These are phyloP conservation scores for Schizochytrium sp. DNA, from an alignment of 108 stramenopile genomes.

Conservation along the genomic window DNA sequence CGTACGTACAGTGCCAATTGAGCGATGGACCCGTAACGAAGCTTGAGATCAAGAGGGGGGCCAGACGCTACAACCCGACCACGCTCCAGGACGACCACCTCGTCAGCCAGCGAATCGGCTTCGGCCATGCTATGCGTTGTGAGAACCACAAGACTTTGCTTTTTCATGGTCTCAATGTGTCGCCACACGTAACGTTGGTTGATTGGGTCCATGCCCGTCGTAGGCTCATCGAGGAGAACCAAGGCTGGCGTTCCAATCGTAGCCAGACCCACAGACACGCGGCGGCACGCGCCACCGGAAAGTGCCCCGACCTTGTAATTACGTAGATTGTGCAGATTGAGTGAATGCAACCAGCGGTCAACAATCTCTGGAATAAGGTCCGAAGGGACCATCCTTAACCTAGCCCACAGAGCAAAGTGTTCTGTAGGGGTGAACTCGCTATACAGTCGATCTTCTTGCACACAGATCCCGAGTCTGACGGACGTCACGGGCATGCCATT, in stretches of 20 bases:
- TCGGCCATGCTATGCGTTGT: slow-evolving; percentile 60
- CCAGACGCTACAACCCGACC: slow-evolving; percentile 50
- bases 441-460: not conserved
- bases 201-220: slow-evolving; percentile 57
- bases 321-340: not conserved
- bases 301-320: slow-evolving; percentile 7
- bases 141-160: slow-evolving; percentile 40
- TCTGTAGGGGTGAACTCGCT: not conserved
- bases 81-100: slow-evolving; percentile 55
- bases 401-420: not conserved
- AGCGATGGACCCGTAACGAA: slow-evolving; percentile 33
- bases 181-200: slow-evolving; percentile 49
- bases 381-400: not conserved
- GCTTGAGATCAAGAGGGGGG: slow-evolving; percentile 51
- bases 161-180: not conserved
- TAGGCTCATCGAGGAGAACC: slow-evolving; percentile 54
- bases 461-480: not conserved
- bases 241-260: slow-evolving; percentile 28
- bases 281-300: slow-evolving; percentile 39
- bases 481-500: not conserved
- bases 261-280: slow-evolving; percentile 35
- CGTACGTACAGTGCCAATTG: not conserved
- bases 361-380: not conserved
- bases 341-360: not conserved
- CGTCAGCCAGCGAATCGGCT: slow-evolving; percentile 47